phyloP scores from a whole-genome alignment of 331 rosid genomes.

The Telfairia occidentalis region DNA sequence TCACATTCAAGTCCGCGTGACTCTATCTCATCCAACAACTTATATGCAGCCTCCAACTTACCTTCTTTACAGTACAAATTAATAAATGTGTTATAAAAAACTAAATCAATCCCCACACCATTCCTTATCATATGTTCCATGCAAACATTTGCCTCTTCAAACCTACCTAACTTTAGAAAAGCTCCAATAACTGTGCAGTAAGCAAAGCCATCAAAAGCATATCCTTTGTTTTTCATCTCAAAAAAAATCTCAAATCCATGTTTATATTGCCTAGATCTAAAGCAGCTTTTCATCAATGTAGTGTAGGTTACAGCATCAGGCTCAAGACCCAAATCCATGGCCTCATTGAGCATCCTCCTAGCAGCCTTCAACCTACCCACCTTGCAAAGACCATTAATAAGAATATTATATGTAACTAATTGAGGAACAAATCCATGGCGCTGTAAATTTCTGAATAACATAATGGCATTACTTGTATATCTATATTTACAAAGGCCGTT shows the following conservation, averaged over 20 bases:
- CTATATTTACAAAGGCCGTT: slow-evolving; percentile 61
- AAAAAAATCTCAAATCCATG: slow-evolving; percentile 51
- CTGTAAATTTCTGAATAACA: slow-evolving; percentile 46
- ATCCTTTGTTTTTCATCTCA: slow-evolving; percentile 53
- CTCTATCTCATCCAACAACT: slow-evolving; percentile 51
- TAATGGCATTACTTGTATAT: slow-evolving; percentile 40
- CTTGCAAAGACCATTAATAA: slow-evolving; percentile 67
- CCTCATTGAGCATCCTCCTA: slow-evolving; percentile 34
- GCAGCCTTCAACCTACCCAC: slow-evolving; percentile 33
- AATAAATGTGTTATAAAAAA: slow-evolving; percentile 51
- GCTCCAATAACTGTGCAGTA: slow-evolving; percentile 65
- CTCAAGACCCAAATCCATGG: slow-evolving; percentile 34
- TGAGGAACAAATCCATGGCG: slow-evolving; percentile 47
- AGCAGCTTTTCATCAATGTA: slow-evolving; percentile 55
- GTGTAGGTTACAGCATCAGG: slow-evolving; percentile 59
- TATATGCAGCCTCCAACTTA: slow-evolving; percentile 46
- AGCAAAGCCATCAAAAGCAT: slow-evolving; percentile 53
- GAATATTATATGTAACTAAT: slow-evolving; percentile 49
- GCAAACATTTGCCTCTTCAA: slow-evolving; percentile 41
- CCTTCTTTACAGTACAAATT: slow-evolving; percentile 54
- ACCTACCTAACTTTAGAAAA: slow-evolving; percentile 48
- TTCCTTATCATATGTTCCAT: slow-evolving; percentile 33
- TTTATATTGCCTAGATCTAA: slow-evolving; percentile 31
- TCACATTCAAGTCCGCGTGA: slow-evolving; percentile 46
- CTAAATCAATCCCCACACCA: slow-evolving; percentile 52